Percentiles rank a stretch among this genome's conserved stretches.
These are phyloP conservation scores for Penicillium macrosclerotiorum DNA, from an alignment of 495 filamentous ascomycete species.

Conservation along the genomic window DNA sequence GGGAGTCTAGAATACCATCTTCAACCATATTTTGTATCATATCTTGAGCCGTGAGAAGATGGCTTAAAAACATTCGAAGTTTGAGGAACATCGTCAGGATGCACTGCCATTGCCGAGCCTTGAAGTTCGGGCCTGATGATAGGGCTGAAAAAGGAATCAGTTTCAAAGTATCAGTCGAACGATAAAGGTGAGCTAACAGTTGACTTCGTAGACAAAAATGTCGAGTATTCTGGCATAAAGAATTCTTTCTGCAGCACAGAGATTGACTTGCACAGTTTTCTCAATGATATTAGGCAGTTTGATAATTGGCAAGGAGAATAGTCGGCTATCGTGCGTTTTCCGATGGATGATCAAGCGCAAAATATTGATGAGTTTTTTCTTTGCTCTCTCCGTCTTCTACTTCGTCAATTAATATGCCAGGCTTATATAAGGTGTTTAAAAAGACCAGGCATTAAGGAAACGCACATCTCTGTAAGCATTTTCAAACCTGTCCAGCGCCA, in stretches of 20 bases:
- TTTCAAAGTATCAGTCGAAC: neutral
- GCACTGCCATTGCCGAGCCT: conserved; percentile 16
- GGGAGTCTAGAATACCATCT: conserved; percentile 33
- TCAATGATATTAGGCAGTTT: conserved; percentile 46
- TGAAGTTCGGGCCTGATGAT: neutral
- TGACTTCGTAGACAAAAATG: conserved; percentile 37
- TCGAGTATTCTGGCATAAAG: conserved; percentile 47
- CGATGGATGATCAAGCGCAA: conserved; percentile 50
- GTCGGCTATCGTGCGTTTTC: conserved; percentile 47
- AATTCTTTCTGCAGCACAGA: conserved; percentile 46
- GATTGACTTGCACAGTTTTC: conserved; percentile 34
- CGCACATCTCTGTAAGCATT: conserved; percentile 44
- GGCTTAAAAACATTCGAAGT: conserved; percentile 52
- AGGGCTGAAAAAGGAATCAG: neutral
- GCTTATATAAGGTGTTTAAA: conserved; percentile 2
- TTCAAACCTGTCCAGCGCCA: conserved; percentile 42
- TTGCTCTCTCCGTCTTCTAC: conserved; percentile 18
- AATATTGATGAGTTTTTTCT: conserved; percentile 35
- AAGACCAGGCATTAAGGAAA: no score
- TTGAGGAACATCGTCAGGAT: conserved; percentile 41
- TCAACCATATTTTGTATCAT: conserved; percentile 43
- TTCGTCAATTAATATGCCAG: no score
- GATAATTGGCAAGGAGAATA: conserved; percentile 56
- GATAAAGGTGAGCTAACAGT: conserved; percentile 6
- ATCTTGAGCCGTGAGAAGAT: conserved; percentile 48